Base-by-base conservation (phyloP, 1,284 basidiomycete genomes). In the Pholiota adiposa region DNA sequence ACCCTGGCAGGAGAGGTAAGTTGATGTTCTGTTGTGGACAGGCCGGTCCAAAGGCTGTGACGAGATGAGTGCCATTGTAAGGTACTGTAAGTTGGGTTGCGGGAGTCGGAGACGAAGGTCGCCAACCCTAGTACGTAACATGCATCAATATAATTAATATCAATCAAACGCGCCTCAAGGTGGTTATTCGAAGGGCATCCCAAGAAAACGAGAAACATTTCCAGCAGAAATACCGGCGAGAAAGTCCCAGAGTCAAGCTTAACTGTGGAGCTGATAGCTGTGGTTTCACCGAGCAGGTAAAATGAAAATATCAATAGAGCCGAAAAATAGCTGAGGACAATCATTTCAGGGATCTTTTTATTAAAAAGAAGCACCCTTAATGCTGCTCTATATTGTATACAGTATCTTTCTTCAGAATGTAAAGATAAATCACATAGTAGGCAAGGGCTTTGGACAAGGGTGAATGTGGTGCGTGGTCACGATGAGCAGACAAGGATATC, bases 81-180 rank as follows among this genome's bases (percentile, higher is more conserved):
- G 66, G 61, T 9, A n/a, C n/a, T n/a, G n/a, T n/a, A 54, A 58
- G 33, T 75, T 77, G 0, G 79, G 64, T 36, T 77, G 69, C 0
- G 84, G 84, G 0, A 80, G 67, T 34, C 75, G 75, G 58, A 85
- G 82, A 0, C 84, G 79, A 27, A 81, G 74, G 55, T 80, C 69
- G 1, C 79, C 80, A 19, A 76, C 65, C 1, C 81, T 83, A n/a
- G n/a, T n/a, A 44, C 29, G 23, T 25, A 9, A 31, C 2, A 38
- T 40, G 18, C 33, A 40, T 27, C 29, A 21, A 25, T 33, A 41
- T 25, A 23, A 19, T 21, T 25, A 16, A 21, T 31, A 31, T 34
- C 4, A 16, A 36, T 27, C n/a, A 19, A 18, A 27, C 2, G 9
- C 21, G n/a, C 12, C 9, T 25, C 33, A 56, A 48, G 56, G 56